Evolutionary conservation across 176 grass and related monocot species (phyloP), one percentile per base, ranked within the genome.

Genomic region (Aegilops speltoides): DNA sequence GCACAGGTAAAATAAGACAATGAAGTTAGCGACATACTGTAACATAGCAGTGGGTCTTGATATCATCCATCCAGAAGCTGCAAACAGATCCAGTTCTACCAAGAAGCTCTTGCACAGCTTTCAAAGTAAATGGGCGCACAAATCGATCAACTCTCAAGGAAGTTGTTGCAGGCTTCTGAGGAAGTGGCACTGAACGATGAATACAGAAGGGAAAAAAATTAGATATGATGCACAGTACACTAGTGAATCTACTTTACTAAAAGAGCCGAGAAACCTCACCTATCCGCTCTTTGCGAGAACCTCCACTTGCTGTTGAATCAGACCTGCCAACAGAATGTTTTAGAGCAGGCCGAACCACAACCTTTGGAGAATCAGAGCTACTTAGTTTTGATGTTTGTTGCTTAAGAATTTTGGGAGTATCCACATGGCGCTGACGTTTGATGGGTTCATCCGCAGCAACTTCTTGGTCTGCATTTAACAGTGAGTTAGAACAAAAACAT

Each of bases 21-120:
- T 8, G 22, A 86, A 77, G 24, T 24, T 70, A 83, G 32, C 2
- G 12, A 69, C 90, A 80, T 97, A 97, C 95, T 50, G 90, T 97
- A 72, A 97, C 90, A 74, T 92, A 97, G 84, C 95, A 97, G 43
- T 94, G 95, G 25, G 95, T 97, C 86, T 97, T 97, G 66, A 97
- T 97, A 73, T 91, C 88, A 75, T 97, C 92, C 95, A 97, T 97
- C 95, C 95, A 94, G 78, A 97, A 97, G 86, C 84, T 92, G 76
- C 84, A 89, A 62, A 97, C 34, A 36, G 86, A 87, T 78, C 95
- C 92, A 87, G 90, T 91, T 89, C 85, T 97, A 60, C 79, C 92
- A 79, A 97, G 92, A 87, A 97, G 81, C 65, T 88, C 88, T 77
- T 97, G 92, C 50, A 91, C 95, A 76, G 95, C 92, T 92, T 94